Evolutionary conservation across 257 asterid genomes (phyloP), one percentile per base, ranked within the genome.

Genomic region (Nicotiana benthamiana): DNA sequence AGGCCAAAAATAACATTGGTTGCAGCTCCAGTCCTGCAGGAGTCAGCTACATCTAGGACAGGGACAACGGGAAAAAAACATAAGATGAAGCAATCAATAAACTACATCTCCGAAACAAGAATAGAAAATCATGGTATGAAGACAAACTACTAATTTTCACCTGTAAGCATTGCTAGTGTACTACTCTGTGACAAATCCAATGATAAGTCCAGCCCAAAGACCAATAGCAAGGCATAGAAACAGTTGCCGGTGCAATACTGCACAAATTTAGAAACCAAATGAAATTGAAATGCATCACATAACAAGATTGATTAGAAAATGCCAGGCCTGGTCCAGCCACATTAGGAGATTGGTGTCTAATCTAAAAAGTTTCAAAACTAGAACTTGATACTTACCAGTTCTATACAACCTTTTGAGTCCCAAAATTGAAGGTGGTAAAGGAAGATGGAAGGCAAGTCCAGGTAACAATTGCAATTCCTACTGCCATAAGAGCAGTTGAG

Each of bases 221-320:
- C 97, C 97, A 68, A 94, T 96, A 63, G 90, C 87, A 17, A 94
- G 97, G 82, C 98, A 92, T 63, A 94, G 86, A 84, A 92, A 92
- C 48, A 92, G 90, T 83, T 91, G 90, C 98, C 97, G 91, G 96
- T 18, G 52, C n/a, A 67, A 66, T 13, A 34, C 11, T 67, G 56
- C 1, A 5, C 53, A 67, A 67, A 67, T n/a, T 67, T 9, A 67
- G 54, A 67, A 67, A 17, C 76, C 56, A 67, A 67, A 10, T 4
- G 56, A 36, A 67, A 67, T 36, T 36, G 76, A 67, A 67, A 18
- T 66, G 52, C 52, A 9, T 66, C 4, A 34, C 53, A 9, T n/a
- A 46, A 66, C 52, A 66, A 34, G 75, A 66, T 27, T 32, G 28
- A 66, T 66, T 34, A 32, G 75, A 66, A 34, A 67, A 67, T 36